Evolutionary conservation across 2,329 filamentous ascomycete species (phyloP).

Genomic region (Aulographum hederae): DNA sequence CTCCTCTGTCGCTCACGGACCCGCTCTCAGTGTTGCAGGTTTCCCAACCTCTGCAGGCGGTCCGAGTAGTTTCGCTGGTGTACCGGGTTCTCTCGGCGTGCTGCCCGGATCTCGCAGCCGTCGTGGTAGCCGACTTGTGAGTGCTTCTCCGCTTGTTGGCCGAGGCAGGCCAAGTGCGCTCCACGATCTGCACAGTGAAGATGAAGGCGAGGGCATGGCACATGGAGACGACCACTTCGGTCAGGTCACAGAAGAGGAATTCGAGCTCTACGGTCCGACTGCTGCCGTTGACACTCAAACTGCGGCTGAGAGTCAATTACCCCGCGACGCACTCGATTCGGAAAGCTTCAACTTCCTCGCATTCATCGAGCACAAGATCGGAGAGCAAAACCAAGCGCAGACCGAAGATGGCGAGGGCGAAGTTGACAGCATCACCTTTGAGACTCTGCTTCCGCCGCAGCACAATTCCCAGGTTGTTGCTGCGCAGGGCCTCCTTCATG

Average conservation of each 20-base stretch:
- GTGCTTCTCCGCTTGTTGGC: constrained; percentile 42
- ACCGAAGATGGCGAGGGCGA: constrained; percentile 6
- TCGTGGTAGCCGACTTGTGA: constrained; percentile 33
- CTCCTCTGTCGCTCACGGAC: constrained; percentile 25
- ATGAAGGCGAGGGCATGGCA: constrained; percentile 3
- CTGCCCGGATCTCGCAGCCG: constrained; percentile 15
- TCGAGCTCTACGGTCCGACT: constrained; percentile 16
- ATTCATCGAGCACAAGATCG: constrained; percentile 34
- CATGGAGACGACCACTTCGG: constrained; percentile 12
- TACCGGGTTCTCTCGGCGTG: constrained; percentile 7
- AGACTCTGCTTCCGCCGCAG: constrained; percentile 43
- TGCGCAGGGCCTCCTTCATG: constrained; percentile 30
- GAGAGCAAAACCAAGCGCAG: constrained; percentile 12
- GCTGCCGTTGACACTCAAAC: constrained; percentile 31
- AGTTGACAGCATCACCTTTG: constrained; percentile 39
- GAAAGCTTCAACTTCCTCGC: constrained; percentile 45
- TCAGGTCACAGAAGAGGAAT: constrained; percentile 11
- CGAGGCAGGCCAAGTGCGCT: constrained; percentile 12
- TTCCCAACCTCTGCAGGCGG: constrained; percentile 16
- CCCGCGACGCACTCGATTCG: constrained; percentile 33
- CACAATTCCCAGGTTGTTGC: constrained; percentile 40
- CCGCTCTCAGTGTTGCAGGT: constrained; percentile 20
- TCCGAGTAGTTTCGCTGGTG: constrained; percentile 12
- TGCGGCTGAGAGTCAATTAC: constrained; percentile 27
- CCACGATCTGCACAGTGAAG: constrained; percentile 6